Evolutionary conservation across 2,329 filamentous ascomycete genomes (phyloP).

Genomic region (Neofusicoccum ribis): DNA sequence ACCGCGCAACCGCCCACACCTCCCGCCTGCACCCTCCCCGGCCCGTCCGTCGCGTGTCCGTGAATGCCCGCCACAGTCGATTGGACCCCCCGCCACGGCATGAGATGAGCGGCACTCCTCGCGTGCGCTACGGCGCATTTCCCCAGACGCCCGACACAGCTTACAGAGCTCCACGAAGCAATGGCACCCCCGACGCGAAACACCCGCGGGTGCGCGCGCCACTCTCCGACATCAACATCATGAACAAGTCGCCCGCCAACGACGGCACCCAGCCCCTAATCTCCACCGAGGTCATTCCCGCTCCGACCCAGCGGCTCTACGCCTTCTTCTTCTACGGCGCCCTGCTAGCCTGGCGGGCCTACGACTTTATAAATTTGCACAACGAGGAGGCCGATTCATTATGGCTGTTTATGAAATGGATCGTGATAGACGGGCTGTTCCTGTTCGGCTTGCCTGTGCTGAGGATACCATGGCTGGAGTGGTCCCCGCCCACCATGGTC

Average conservation of each 20-base stretch:
- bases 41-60: neutral
- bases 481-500: constrained; percentile 73
- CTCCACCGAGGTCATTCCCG: constrained; percentile 78
- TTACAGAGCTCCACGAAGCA: constrained; percentile 23
- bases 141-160: constrained; percentile 67
- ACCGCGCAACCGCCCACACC: constrained; percentile 6
- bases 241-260: constrained; percentile 28
- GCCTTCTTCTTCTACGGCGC: constrained; percentile 75
- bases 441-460: constrained; percentile 84
- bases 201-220: constrained; percentile 34
- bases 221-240: constrained; percentile 30
- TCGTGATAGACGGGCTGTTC: constrained; percentile 79
- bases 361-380: constrained; percentile 77
- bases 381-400: constrained; percentile 86
- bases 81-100: constrained; percentile 32
- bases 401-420: constrained; percentile 92
- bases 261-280: constrained; percentile 62
- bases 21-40: constrained; percentile 4
- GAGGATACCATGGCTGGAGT: constrained; percentile 95
- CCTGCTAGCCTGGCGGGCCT: constrained; percentile 79
- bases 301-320: constrained; percentile 87
- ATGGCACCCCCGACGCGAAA: constrained; percentile 25
- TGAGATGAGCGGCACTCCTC: constrained; percentile 83
- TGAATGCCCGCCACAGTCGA: constrained; percentile 10
- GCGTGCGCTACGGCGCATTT: constrained; percentile 73